A percentile compares a stretch with the other conserved stretches of the same genome.
Conservation (phyloP, 257 asterid species). For the Ilex aquifolium region DNA sequence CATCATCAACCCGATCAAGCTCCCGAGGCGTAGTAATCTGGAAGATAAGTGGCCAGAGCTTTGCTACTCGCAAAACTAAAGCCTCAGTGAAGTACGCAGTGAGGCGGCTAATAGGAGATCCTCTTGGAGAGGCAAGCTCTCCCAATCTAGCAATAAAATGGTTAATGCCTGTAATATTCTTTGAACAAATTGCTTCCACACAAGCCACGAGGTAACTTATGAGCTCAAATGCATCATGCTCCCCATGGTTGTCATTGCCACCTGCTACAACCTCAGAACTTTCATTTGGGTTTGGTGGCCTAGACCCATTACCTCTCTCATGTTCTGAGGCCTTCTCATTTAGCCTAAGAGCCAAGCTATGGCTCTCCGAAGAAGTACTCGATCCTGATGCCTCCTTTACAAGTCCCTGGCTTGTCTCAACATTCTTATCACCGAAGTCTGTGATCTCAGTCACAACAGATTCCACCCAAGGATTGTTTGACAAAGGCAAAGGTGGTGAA, state of each 20-base stretch:
- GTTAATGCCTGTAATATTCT: slow-evolving; percentile 46
- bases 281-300: slow-evolving; percentile 31
- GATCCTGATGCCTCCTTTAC: slow-evolving; percentile 57
- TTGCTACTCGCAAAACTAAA: slow-evolving; percentile 54
- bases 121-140: slow-evolving; percentile 84
- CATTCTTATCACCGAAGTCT: slow-evolving; percentile 43
- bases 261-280: slow-evolving; percentile 24
- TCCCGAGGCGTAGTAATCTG: slow-evolving; percentile 60
- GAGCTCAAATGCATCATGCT: slow-evolving; percentile 64
- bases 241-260: slow-evolving; percentile 33
- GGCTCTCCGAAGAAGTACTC: slow-evolving; percentile 61
- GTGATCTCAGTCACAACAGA: slow-evolving; percentile 55
- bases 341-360: slow-evolving; percentile 34
- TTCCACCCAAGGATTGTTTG: slow-evolving; percentile 74
- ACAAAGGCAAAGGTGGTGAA: slow-evolving; percentile 49
- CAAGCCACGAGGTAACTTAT: slow-evolving; percentile 70
- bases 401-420: slow-evolving; percentile 34
- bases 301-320: slow-evolving; percentile 56
- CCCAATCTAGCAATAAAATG: slow-evolving; percentile 76
- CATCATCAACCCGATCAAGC: slow-evolving; percentile 62
- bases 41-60: slow-evolving; percentile 81
- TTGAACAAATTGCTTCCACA: slow-evolving; percentile 60
- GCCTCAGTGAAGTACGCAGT: slow-evolving; percentile 88
- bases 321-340: slow-evolving; percentile 28
- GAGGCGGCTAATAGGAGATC: slow-evolving; percentile 69